These are phyloP conservation scores for Myxozyma monticola DNA, from an alignment of 805 yeast species.

Conservation along the genomic window DNA sequence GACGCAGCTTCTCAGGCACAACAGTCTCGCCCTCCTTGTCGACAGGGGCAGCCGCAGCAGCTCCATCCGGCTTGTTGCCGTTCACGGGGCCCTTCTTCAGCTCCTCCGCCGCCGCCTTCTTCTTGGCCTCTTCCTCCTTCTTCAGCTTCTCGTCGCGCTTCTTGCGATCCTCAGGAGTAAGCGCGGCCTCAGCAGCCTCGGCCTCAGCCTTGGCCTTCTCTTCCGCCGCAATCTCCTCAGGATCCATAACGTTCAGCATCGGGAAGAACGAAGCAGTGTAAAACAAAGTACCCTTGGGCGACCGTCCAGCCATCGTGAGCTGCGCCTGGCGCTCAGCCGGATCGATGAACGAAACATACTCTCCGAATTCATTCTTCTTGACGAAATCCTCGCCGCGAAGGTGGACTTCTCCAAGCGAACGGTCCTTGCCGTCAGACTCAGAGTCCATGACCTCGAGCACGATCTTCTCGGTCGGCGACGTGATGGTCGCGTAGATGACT, in stretches of 20 bases:
- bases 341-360: slow-evolving; percentile 59
- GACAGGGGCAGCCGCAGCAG: slow-evolving; percentile 14
- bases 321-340: slow-evolving; percentile 58
- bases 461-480: slow-evolving; percentile 78
- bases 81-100: slow-evolving; percentile 1
- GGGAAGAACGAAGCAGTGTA: slow-evolving; percentile 85
- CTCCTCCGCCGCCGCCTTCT: slow-evolving; percentile 4
- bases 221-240: slow-evolving; percentile 67
- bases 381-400: slow-evolving; percentile 67
- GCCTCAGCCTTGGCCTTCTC: slow-evolving; percentile 46
- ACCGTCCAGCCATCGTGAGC: slow-evolving; percentile 66
- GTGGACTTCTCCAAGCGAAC: slow-evolving; percentile 82
- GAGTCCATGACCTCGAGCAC: slow-evolving; percentile 92
- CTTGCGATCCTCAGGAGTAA: slow-evolving; percentile 34
- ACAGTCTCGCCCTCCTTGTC: slow-evolving; percentile 35
- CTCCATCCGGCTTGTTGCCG: slow-evolving; percentile 13
- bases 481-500: slow-evolving; percentile 74
- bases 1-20: slow-evolving; percentile 47
- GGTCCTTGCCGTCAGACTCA: slow-evolving; percentile 73
- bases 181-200: slow-evolving; percentile 39
- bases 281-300: slow-evolving; percentile 78
- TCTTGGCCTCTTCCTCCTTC: slow-evolving; percentile 7
- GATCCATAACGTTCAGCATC: slow-evolving; percentile 69
- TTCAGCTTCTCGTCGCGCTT: slow-evolving; percentile 32
- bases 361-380: slow-evolving; percentile 60